These are phyloP conservation scores for Sphaceloma murrayae DNA, from an alignment of 2,329 filamentous ascomycete genomes.

Conservation along the genomic window DNA sequence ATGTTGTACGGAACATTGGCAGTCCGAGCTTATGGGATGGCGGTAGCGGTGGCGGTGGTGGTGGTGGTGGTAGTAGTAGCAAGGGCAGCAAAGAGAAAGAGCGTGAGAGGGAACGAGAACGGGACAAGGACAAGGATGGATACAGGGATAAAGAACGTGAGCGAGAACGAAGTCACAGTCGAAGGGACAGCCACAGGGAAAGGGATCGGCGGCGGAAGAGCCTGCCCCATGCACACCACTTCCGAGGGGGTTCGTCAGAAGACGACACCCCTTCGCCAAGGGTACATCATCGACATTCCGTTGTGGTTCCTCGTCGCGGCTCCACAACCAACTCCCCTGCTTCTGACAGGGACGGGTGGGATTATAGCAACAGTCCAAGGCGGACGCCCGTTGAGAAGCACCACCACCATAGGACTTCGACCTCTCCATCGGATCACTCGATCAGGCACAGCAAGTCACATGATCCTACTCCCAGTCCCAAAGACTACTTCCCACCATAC, in stretches of 20 bases:
- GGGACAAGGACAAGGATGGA: background rate
- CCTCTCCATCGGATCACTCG: constrained; percentile 21
- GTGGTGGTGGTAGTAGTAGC: constrained; percentile 17
- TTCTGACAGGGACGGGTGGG: constrained; percentile 6
- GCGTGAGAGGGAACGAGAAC: constrained; percentile 6
- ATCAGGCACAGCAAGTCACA: constrained; percentile 36
- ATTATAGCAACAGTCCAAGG: constrained; percentile 6
- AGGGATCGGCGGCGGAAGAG: constrained; percentile 17
- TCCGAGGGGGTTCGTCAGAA: constrained; percentile 20
- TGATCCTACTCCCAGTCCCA: constrained; percentile 33
- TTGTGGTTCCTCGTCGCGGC: constrained; percentile 14
- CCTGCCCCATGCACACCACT: constrained; percentile 22
- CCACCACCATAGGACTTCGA: constrained; percentile 24
- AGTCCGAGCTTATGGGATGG: constrained; percentile 32
- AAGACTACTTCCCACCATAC: constrained; percentile 23
- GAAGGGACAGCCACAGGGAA: constrained; percentile 18
- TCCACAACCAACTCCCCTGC: constrained; percentile 15
- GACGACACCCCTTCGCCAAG: constrained; percentile 17
- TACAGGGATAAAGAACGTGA: constrained; percentile 21
- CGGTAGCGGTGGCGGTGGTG: constrained; percentile 22
- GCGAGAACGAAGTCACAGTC: constrained; percentile 17
- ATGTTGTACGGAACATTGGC: constrained; percentile 29
- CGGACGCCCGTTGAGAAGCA: constrained; percentile 24
- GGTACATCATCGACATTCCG: constrained; percentile 17
- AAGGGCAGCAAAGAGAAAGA: constrained; percentile 11